phyloP scores from a whole-genome alignment of 1,139 yeast genomes.

The Magnusiomyces sp. region DNA sequence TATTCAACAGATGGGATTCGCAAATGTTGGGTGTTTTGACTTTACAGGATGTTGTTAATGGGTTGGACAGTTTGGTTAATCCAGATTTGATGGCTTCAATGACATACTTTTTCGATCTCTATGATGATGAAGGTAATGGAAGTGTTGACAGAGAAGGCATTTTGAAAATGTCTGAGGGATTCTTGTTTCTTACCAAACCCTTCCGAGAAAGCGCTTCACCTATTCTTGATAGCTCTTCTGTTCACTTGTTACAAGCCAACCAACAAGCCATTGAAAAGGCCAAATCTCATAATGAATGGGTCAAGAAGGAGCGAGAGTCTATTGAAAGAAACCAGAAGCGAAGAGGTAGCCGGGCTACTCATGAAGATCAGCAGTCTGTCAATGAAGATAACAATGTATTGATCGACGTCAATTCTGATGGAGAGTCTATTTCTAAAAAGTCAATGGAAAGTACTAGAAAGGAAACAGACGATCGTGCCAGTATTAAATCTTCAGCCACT shows the following conservation, averaged over 20 bases:
- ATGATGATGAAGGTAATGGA: slow-evolving; percentile 54
- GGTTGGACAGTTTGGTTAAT: slow-evolving; percentile 61
- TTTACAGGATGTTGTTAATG: slow-evolving; percentile 61
- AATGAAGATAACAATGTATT: neutral
- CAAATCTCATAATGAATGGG: slow-evolving; percentile 3
- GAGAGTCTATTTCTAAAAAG: neutral
- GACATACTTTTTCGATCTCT: slow-evolving; percentile 69
- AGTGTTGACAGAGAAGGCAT: slow-evolving; percentile 72
- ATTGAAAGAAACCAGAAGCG: slow-evolving; percentile 13
- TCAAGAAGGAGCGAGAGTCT: slow-evolving; percentile 13
- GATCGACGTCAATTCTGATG: neutral
- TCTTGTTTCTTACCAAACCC: slow-evolving; percentile 72
- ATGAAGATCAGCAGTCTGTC: neutral
- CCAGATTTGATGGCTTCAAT: slow-evolving; percentile 72
- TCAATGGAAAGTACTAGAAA: neutral
- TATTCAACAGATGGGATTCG: slow-evolving; percentile 67
- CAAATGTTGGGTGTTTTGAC: slow-evolving; percentile 49
- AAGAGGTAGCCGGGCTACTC: slow-evolving; percentile 6
- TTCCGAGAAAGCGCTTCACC: slow-evolving; percentile 31
- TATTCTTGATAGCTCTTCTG: slow-evolving; percentile 21
- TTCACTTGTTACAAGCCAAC: slow-evolving; percentile 15
- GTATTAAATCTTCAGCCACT: neutral
- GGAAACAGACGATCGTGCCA: neutral
- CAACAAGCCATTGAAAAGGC: slow-evolving; percentile 15
- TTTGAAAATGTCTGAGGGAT: slow-evolving; percentile 76